phyloP scores from a whole-genome alignment of 257 asterid species.

The Solanum etuberosum region DNA sequence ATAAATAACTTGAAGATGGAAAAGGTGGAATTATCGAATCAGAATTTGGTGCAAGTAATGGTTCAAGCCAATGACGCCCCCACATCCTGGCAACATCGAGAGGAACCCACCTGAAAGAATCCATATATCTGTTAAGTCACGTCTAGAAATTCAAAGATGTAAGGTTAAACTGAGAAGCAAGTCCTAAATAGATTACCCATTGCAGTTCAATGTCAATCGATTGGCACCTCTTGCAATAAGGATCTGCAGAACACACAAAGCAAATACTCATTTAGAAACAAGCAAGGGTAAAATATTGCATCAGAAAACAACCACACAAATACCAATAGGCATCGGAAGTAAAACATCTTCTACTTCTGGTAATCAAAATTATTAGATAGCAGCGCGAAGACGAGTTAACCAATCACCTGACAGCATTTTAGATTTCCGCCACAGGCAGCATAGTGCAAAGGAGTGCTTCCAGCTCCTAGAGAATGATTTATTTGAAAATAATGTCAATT shows the following conservation, averaged over 20 bases:
- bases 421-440: conserved; percentile 99
- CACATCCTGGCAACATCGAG: conserved; percentile 92
- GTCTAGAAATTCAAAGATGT: not conserved
- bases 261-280: not conserved
- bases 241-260: conserved; percentile 43
- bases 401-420: conserved; percentile 87
- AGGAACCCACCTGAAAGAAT: conserved; percentile 87
- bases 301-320: not conserved
- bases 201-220: conserved; percentile 87
- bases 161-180: not conserved
- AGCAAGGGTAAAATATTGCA: not conserved
- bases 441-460: conserved; percentile 96
- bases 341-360: not conserved
- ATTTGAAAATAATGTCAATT: not conserved
- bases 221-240: conserved; percentile 86
- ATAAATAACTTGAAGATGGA: conserved; percentile 73
- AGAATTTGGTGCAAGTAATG: conserved; percentile 62
- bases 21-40: conserved; percentile 50
- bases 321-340: not conserved
- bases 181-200: conserved; percentile 43
- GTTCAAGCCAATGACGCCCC: conserved; percentile 99
- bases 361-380: not conserved
- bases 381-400: not conserved
- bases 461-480: conserved; percentile 55
- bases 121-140: not conserved